Percentiles rank a stretch among this genome's conserved stretches.
Evolutionary conservation across 768 basidiomycete genomes (phyloP).

Genomic region (Pleurotus tuoliensis): DNA sequence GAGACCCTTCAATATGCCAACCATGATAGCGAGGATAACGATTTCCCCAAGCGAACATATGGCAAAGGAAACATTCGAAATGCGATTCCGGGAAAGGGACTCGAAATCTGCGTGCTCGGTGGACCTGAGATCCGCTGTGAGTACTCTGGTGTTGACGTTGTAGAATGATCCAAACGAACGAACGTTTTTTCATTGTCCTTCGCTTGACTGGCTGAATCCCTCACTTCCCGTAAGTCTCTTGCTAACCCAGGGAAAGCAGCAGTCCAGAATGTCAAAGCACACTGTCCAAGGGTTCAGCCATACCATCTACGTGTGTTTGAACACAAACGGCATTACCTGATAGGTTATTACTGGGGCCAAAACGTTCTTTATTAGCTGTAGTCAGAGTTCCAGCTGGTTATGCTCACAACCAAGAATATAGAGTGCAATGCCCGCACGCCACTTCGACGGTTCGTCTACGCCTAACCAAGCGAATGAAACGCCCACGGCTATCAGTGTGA

Average conservation of each 20-base stretch:
- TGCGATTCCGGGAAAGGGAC: slow-evolving; percentile 65
- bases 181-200: slow-evolving; percentile 45
- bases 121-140: slow-evolving; percentile 21
- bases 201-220: slow-evolving; percentile 40
- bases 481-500: slow-evolving; percentile 59
- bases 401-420: slow-evolving; percentile 63
- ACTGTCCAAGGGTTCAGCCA: slow-evolving; percentile 26
- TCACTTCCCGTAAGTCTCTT: slow-evolving; percentile 66
- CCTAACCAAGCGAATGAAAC: slow-evolving; percentile 80
- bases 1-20: slow-evolving; percentile 68
- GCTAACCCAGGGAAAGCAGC: slow-evolving; percentile 79
- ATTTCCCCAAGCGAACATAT: slow-evolving; percentile 69
- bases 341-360: slow-evolving; percentile 57
- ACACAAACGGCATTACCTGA: slow-evolving; percentile 36
- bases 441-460: slow-evolving; percentile 59
- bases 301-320: no score
- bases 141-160: not conserved
- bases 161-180: slow-evolving; percentile 14
- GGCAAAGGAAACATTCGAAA: slow-evolving; percentile 74
- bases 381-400: not conserved
- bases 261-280: slow-evolving; percentile 77
- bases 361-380: not conserved
- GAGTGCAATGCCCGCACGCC: slow-evolving; percentile 56
- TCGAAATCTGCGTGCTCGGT: slow-evolving; percentile 52
- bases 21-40: slow-evolving; percentile 65